These are phyloP conservation scores for Acacia acuminata DNA, from an alignment of 306 rosid species.

Conservation along the genomic window DNA sequence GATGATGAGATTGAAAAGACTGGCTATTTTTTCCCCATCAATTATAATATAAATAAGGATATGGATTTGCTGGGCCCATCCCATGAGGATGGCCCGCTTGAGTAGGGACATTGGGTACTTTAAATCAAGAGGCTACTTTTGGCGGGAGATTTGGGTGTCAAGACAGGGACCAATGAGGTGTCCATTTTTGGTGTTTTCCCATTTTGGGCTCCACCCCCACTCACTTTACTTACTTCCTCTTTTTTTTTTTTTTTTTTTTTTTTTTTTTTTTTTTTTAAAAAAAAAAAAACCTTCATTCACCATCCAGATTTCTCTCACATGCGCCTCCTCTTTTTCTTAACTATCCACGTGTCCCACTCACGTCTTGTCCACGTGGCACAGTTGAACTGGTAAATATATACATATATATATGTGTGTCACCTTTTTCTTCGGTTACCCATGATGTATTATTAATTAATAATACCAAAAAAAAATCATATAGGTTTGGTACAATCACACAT, in stretches of 20 bases:
- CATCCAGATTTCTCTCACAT: neutral
- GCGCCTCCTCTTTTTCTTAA: neutral
- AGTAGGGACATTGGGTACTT: constrained; percentile 10
- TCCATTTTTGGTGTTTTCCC: constrained; percentile 31
- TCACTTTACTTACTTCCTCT: neutral
- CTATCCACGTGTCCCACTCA: constrained; percentile 32
- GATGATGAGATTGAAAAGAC: constrained; percentile 11
- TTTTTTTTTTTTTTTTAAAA: neutral
- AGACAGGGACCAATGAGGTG: constrained; percentile 35
- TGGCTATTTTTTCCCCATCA: neutral
- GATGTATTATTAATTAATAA: neutral
- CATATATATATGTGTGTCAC: constrained; percentile 3
- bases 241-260: neutral
- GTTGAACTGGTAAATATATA: constrained; percentile 26
- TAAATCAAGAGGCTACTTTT: constrained; percentile 27
- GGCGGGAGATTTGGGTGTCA: constrained; percentile 71
- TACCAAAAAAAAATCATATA: neutral
- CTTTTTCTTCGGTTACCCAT: constrained; percentile 17
- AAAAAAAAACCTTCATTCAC: constrained; percentile 29
- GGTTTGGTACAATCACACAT: neutral
- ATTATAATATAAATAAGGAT: neutral
- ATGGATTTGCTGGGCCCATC: neutral
- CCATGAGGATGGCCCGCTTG: neutral
- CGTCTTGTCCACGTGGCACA: constrained; percentile 28
- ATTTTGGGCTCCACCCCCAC: constrained; percentile 41